Conservation (phyloP, 441 rosid species). For the Gossypium davidsonii region DNA sequence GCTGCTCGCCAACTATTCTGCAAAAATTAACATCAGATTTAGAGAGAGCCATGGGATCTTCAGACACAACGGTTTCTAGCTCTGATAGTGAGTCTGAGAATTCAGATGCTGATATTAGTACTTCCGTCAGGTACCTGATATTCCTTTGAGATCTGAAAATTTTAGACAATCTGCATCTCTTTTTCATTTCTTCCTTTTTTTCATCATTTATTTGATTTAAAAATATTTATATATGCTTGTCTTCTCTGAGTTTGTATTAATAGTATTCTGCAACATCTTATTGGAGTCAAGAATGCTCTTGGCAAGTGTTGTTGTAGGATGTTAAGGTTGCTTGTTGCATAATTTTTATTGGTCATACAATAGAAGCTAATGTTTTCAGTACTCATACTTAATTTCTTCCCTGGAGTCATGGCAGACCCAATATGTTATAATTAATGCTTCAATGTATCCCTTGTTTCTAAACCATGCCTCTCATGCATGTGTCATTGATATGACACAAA, state of each 20-base stretch:
- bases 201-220: conserved; percentile 5
- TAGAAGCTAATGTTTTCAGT: conserved; percentile 2
- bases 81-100: conserved; percentile 77
- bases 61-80: conserved; percentile 39
- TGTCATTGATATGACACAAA: background rate
- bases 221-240: background rate
- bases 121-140: conserved; percentile 46
- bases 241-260: background rate
- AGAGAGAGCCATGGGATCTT: conserved; percentile 65
- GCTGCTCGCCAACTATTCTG: conserved; percentile 76
- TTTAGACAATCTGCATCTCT: background rate
- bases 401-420: background rate
- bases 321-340: background rate
- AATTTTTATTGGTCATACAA: background rate
- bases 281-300: background rate
- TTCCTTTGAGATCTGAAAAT: conserved; percentile 8
- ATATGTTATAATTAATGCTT: background rate
- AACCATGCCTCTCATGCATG: background rate
- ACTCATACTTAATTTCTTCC: background rate
- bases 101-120: conserved; percentile 52
- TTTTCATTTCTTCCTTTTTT: background rate
- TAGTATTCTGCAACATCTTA: background rate
- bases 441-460: conserved; percentile 7
- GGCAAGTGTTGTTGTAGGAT: background rate
- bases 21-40: conserved; percentile 57